Evolutionary conservation across 805 yeast species (phyloP).

Genomic region (Jamesozyma piceae): DNA sequence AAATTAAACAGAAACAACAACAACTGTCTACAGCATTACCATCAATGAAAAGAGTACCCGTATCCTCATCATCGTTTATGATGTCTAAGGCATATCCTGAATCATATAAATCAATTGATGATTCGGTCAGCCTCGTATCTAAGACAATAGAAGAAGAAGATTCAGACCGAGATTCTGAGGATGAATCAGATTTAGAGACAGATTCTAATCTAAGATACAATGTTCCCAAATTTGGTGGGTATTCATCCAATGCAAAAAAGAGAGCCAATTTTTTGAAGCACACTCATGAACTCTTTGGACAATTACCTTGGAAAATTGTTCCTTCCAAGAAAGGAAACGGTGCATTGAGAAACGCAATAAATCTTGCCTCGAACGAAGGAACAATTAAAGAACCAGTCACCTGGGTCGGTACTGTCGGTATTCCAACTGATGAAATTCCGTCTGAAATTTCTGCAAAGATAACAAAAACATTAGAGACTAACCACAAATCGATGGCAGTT

Average conservation of each 20-base stretch:
- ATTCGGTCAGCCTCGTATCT: neutral
- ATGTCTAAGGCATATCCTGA: neutral
- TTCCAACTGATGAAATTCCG: constrained; percentile 81
- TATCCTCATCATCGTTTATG: neutral
- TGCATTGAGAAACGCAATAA: constrained; percentile 77
- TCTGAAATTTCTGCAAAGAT: constrained; percentile 46
- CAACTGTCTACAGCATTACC: constrained; percentile 22
- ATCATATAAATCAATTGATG: neutral
- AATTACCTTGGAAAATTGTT: constrained; percentile 66
- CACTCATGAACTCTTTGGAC: constrained; percentile 32
- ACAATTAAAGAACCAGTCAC: constrained; percentile 32
- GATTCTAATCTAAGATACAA: constrained; percentile 16
- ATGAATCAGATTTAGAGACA: constrained; percentile 19
- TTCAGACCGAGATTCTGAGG: neutral
- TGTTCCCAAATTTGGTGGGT: constrained; percentile 58
- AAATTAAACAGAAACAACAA: constrained; percentile 21
- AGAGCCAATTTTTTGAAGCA: constrained; percentile 30
- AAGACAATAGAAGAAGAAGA: constrained; percentile 7
- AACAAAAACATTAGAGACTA: constrained; percentile 34
- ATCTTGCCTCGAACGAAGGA: constrained; percentile 41
- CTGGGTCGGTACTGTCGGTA: constrained; percentile 90
- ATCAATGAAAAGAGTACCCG: constrained; percentile 27
- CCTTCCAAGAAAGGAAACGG: constrained; percentile 74
- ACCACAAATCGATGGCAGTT: constrained; percentile 55
- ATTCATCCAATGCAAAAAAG: constrained; percentile 50